Conservation (phyloP, 139 green algal species). For the Trebouxia sp. region DNA sequence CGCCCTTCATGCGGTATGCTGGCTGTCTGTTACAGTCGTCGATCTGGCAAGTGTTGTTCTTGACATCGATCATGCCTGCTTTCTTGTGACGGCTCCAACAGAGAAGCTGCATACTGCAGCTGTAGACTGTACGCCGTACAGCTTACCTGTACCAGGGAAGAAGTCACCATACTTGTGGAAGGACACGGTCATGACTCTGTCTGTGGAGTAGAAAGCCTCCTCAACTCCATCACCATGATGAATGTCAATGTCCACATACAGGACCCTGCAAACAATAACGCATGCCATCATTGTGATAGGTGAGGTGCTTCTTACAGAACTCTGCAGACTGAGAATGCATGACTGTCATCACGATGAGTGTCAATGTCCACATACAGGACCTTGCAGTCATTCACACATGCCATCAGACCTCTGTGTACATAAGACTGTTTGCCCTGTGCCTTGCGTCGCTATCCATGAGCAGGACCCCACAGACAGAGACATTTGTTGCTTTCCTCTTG, state of each 20-base stretch:
- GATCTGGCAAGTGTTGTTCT: too few species aligned
- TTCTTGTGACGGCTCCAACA: too few species aligned
- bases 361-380: conserved; percentile 95
- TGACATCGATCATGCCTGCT: too few species aligned
- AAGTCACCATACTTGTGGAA: conserved; percentile 99
- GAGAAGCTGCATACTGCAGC: too few species aligned
- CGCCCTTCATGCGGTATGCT: not conserved
- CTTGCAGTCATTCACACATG: conserved; percentile 17
- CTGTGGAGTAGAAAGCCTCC: conserved; percentile 98
- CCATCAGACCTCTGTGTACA: too few species aligned
- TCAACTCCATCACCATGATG: conserved; percentile 99
- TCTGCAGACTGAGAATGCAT: too few species aligned
- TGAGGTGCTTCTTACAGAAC: not conserved
- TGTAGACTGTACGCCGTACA: too few species aligned
- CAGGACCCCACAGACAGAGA: too few species aligned
- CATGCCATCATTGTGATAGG: not conserved
- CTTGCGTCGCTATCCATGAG: too few species aligned
- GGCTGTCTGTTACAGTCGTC: too few species aligned
- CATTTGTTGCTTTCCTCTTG: too few species aligned
- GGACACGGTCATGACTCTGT: conserved; percentile 76
- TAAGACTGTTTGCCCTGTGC: too few species aligned
- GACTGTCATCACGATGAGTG: conserved; percentile 99
- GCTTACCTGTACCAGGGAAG: conserved; percentile 78
- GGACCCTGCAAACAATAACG: conserved; percentile 49
- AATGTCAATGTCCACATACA: conserved; percentile 97